Conservation (phyloP, 108 stramenopile genomes). For the Phaeodactylum tricornutum region DNA sequence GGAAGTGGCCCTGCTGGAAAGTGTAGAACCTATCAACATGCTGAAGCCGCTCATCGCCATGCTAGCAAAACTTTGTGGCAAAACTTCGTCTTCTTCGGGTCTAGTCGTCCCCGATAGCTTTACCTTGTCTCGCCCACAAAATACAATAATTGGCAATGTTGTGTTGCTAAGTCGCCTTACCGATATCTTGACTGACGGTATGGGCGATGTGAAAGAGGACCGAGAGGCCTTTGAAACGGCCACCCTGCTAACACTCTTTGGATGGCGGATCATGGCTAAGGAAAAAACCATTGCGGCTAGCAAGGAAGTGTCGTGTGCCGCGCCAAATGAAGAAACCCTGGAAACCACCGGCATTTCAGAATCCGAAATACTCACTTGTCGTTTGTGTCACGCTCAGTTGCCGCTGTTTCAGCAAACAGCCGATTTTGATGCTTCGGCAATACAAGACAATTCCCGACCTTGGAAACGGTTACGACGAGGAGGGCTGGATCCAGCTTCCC, state of each 20-base stretch:
- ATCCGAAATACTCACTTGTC: not conserved
- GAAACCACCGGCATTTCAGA: not conserved
- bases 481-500: not conserved
- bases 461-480: not conserved
- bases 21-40: not conserved
- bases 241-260: not conserved
- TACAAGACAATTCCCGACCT: not conserved
- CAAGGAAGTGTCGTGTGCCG: not conserved
- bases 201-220: not conserved
- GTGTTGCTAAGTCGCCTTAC: not conserved
- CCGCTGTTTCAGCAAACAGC: not conserved
- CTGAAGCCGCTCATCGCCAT: too few relatives aligned
- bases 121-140: not conserved
- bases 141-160: not conserved
- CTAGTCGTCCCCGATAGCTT: not conserved
- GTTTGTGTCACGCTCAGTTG: not conserved
- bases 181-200: not conserved
- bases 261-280: not conserved
- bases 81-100: not conserved
- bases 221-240: not conserved
- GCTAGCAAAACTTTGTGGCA: not conserved
- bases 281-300: not conserved
- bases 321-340: not conserved
- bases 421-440: not conserved
- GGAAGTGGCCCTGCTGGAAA: conserved; percentile 1